phyloP scores from a whole-genome alignment of 1,284 basidiomycete genomes.

The Cyathus olla region DNA sequence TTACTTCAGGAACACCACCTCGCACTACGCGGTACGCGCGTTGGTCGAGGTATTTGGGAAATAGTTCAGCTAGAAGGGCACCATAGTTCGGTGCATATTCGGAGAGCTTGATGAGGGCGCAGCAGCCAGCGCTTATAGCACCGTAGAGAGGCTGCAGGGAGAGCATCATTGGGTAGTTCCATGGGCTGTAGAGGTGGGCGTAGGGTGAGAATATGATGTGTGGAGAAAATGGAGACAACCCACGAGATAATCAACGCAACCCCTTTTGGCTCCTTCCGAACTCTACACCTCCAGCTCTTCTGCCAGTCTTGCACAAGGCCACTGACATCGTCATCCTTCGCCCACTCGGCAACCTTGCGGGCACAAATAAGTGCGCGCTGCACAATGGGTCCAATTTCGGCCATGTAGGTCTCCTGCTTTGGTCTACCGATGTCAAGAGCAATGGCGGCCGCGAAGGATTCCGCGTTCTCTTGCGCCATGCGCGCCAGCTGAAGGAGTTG shows the following conservation, averaged over 20 bases:
- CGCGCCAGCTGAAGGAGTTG: neutral
- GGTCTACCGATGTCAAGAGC: neutral
- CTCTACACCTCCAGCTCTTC: neutral
- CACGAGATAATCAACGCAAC: neutral
- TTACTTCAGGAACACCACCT: constrained; percentile 77
- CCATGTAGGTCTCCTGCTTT: constrained; percentile 1
- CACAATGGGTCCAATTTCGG: neutral
- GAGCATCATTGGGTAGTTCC: constrained; percentile 5
- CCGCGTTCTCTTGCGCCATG: constrained; percentile 1
- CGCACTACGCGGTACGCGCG: constrained; percentile 76
- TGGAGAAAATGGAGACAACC: neutral
- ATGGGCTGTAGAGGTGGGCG: neutral
- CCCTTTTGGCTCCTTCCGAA: neutral
- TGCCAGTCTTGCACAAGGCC: neutral
- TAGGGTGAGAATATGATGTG: neutral
- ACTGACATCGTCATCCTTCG: neutral
- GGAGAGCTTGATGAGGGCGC: constrained; percentile 78
- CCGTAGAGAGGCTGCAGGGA: constrained; percentile 3
- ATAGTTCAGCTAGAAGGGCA: constrained; percentile 73
- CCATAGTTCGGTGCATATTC: constrained; percentile 75
- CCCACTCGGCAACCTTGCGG: neutral
- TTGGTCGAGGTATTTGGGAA: constrained; percentile 83
- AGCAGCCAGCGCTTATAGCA: constrained; percentile 47
- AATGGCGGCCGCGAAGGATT: neutral
- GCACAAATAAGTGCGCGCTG: neutral